These are phyloP conservation scores for Davidsoniella virescens DNA, from an alignment of 2,329 filamentous ascomycete species.

Conservation along the genomic window DNA sequence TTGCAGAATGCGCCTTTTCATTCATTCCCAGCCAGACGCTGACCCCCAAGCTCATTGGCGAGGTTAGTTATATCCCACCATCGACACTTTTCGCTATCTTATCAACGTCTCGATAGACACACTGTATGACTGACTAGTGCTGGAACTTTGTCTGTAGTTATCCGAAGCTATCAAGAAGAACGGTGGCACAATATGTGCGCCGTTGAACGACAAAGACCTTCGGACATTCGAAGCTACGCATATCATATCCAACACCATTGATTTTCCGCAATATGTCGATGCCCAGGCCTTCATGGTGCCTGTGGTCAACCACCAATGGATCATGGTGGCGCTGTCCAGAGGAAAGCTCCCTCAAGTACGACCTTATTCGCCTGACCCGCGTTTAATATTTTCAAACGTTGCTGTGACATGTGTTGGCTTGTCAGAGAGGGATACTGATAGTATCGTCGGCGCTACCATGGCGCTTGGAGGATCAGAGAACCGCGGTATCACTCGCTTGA, in stretches of 20 bases:
- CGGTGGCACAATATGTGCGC: constrained; percentile 33
- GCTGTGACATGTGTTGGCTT: constrained; percentile 71
- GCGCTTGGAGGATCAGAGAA: constrained; percentile 78
- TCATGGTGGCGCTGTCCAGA: constrained; percentile 52
- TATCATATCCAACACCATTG: constrained; percentile 56
- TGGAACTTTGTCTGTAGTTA: constrained; percentile 20
- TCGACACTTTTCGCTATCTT: too few relatives aligned
- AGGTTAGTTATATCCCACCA: constrained; percentile 19
- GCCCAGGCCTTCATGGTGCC: constrained; percentile 65
- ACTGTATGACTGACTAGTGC: too few relatives aligned
- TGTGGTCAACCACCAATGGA: constrained; percentile 71
- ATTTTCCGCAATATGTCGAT: constrained; percentile 74
- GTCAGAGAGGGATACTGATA: constrained; percentile 73
- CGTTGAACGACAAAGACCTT: constrained; percentile 31
- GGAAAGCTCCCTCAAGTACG: constrained; percentile 60
- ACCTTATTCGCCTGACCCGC: constrained; percentile 78
- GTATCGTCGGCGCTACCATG: constrained; percentile 75
- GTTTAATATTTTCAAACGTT: constrained; percentile 77
- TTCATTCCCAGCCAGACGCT: constrained; percentile 29
- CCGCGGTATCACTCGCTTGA: constrained; percentile 51
- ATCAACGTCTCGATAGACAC: too few relatives aligned
- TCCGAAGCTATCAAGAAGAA: constrained; percentile 28
- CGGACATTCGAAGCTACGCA: constrained; percentile 34
- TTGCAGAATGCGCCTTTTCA: constrained; percentile 28
- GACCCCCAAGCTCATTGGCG: constrained; percentile 25